Base-by-base conservation (phyloP, 805 yeast species). In the Vanderwaltozyma yarrowii region DNA sequence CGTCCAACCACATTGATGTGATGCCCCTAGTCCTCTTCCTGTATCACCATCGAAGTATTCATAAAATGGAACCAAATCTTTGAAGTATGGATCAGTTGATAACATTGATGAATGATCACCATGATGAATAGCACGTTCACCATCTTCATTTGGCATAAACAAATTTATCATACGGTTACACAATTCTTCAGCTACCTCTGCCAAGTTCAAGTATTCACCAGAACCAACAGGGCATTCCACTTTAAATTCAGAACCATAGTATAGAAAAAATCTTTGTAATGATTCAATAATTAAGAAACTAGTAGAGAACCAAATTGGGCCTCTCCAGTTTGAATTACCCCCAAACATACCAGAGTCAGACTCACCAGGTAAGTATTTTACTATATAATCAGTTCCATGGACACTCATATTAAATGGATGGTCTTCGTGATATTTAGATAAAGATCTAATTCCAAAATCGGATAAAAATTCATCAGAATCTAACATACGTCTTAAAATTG, bases 1-100 rank as follows among this genome's bases (percentile, higher is more conserved):
- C 1, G 96, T 87, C 96, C 96, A 87, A 11, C 96, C 96, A 68
- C 87, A 80, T 64, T 87, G 96, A 65, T 88, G 95, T 37, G 87
- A 78, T 2, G 95, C 86, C 25, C 96, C 96, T 40, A 87, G 64
- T 5, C 96, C 96, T 48, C 95, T 73, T 29, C 96, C 96, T 2
- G 92, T 81, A 56, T 87, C 96, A 47, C 94, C 95, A 52, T 87
- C 94, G 57, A 87, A 87, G 58, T 80, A 87, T 65, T 87, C 96
- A 56, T 75, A 82, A 56, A 84, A 87, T 45, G 82, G 79, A 31
- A 84, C 73, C 45, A 74, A 72, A 43, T 86, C 94, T 50, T 73
- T 74, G 67, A 85, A 88, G 56, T 74, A 56, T 37, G 75, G 78
- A 57, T 84, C 94, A 24, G 66, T 64, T 39, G 77, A 71, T 20